A percentile compares a stretch with the other conserved stretches of the same genome.
Evolutionary conservation across 306 rosid species (phyloP).

Genomic region (Dryas drummondii): DNA sequence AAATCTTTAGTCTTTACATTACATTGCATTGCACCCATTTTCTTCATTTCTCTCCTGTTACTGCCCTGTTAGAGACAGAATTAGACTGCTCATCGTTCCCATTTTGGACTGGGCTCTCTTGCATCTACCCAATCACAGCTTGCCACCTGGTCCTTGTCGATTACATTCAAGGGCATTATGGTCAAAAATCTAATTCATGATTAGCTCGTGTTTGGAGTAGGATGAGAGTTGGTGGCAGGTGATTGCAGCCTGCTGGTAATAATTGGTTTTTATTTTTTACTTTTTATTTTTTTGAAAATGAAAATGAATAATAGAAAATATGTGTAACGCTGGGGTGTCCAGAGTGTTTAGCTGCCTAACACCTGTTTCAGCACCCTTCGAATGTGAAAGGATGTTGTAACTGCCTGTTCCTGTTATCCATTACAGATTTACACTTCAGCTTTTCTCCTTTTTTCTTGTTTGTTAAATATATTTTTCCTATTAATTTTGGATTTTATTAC

Average conservation of each 20-base stretch:
- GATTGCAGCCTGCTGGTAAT: not conserved
- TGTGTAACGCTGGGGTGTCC: constrained; percentile 13
- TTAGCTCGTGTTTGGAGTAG: constrained; percentile 4
- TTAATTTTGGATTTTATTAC: not conserved
- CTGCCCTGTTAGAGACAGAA: not conserved
- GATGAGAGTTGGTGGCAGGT: constrained; percentile 9
- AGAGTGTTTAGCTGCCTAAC: constrained; percentile 22
- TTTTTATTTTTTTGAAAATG: not conserved
- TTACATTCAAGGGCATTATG: constrained; percentile 4
- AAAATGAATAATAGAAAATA: not conserved
- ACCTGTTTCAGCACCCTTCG: constrained; percentile 31
- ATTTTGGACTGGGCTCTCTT: not conserved
- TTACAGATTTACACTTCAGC: constrained; percentile 6
- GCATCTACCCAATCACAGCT: not conserved
- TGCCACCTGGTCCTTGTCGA: not conserved
- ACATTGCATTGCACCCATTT: not conserved
- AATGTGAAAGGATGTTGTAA: constrained; percentile 28
- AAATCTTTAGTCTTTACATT: constrained; percentile 9
- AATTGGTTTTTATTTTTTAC: not conserved
- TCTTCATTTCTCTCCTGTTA: constrained; percentile 15
- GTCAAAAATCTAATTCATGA: not conserved
- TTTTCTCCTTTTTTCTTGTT: not conserved
- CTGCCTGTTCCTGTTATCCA: constrained; percentile 14
- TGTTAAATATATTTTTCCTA: not conserved
- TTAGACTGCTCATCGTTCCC: not conserved